These are phyloP conservation scores for Tulasnella sp. DNA, from an alignment of 768 basidiomycete genomes.

Conservation along the genomic window DNA sequence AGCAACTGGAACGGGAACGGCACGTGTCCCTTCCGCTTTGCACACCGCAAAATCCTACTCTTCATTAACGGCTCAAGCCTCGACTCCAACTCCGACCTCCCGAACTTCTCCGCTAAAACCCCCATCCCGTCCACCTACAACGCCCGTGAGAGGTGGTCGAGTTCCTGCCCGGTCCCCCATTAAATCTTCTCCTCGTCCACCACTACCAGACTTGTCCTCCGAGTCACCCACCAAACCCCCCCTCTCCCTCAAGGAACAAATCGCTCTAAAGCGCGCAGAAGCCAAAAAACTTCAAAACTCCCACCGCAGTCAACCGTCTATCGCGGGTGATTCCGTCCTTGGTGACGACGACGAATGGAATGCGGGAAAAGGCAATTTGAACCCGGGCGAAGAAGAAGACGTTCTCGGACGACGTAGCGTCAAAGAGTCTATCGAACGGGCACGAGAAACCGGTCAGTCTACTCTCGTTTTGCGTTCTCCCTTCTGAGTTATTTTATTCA, in stretches of 20 bases:
- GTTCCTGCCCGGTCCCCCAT: neutral
- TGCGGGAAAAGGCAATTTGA: neutral
- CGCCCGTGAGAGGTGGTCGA: neutral
- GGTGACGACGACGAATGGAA: constrained; percentile 8
- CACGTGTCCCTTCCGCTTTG: too few relatives aligned
- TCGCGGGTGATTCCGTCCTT: neutral
- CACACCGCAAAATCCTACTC: neutral
- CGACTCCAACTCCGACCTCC: neutral
- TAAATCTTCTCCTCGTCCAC: neutral
- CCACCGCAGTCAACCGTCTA: neutral
- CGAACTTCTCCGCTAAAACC: neutral
- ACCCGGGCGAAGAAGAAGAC: constrained; percentile 13
- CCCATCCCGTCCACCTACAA: neutral
- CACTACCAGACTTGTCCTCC: neutral
- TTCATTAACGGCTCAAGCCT: neutral
- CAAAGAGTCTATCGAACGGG: constrained; percentile 15
- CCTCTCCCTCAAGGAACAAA: constrained; percentile 13
- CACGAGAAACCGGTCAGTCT: constrained; percentile 11
- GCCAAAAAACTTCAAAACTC: constrained; percentile 4
- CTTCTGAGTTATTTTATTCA: neutral
- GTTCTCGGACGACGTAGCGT: constrained; percentile 18
- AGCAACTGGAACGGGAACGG: too few relatives aligned
- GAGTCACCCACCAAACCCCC: neutral
- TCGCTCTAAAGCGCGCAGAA: constrained; percentile 14
- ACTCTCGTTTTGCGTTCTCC: neutral